Conservation (phyloP, 148 eudicot species). For the Arctostaphylos glauca region DNA sequence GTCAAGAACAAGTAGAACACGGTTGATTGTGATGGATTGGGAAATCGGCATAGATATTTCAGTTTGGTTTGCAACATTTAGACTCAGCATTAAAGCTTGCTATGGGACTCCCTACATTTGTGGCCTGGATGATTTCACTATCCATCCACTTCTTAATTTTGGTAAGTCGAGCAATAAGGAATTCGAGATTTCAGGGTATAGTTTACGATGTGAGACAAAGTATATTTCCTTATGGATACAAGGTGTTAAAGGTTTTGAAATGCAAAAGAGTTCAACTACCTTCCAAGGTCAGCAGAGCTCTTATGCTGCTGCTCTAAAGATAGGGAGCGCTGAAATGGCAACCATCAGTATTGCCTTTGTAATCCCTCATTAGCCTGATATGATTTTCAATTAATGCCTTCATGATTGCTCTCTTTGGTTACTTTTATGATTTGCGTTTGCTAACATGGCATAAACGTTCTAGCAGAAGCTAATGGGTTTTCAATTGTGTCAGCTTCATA, state of each 20-base stretch:
- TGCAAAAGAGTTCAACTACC: neutral
- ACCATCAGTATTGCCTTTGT: neutral
- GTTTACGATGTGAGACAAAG: neutral
- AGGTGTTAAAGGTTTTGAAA: neutral
- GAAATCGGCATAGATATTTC: neutral
- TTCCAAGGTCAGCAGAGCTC: neutral
- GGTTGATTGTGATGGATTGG: neutral
- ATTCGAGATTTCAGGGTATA: neutral
- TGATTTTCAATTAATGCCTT: neutral
- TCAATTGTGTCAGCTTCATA: neutral
- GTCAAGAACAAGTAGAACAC: neutral
- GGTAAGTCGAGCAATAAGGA: neutral
- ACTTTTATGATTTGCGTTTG: neutral
- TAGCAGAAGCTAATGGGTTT: neutral
- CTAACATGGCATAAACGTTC: no score
- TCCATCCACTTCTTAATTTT: neutral
- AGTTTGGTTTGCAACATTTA: neutral
- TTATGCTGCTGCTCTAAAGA: neutral
- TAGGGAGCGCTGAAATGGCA: no score
- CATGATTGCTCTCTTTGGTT: neutral
- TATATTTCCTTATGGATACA: neutral
- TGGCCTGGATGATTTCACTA: neutral
- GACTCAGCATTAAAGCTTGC: neutral
- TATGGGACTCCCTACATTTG: neutral
- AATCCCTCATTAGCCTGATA: neutral